A percentile compares a stretch with the other conserved stretches of the same genome.
phyloP scores from a whole-genome alignment of 1,284 basidiomycete species.

The Tilletia walkeri region DNA sequence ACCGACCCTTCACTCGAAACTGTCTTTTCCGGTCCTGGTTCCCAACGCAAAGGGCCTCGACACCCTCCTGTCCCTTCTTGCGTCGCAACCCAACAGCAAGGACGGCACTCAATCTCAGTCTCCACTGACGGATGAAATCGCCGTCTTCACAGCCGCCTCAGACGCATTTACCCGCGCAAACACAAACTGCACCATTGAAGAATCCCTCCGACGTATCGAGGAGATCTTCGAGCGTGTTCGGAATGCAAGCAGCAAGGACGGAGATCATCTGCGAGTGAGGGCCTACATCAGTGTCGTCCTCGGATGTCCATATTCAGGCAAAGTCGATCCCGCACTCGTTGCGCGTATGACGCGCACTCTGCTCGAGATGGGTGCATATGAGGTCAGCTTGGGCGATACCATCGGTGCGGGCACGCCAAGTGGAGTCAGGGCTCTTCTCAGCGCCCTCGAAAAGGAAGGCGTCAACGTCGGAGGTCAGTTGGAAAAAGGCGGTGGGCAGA shows the following conservation, averaged over 20 bases:
- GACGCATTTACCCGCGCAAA: constrained; percentile 81
- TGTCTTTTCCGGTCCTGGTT: constrained; percentile 79
- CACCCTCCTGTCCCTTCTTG: constrained; percentile 29
- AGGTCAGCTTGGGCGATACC: constrained; percentile 87
- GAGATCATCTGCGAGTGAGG: constrained; percentile 65
- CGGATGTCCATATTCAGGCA: constrained; percentile 80
- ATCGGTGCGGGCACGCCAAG: constrained; percentile 79
- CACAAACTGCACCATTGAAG: constrained; percentile 73
- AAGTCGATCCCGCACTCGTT: constrained; percentile 69
- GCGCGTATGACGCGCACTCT: constrained; percentile 71
- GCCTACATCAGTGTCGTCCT: constrained; percentile 76
- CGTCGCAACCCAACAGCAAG: neutral
- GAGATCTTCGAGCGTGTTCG: constrained; percentile 67
- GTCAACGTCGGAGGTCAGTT: neutral
- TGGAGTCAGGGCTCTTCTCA: constrained; percentile 68
- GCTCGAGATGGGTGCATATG: constrained; percentile 87
- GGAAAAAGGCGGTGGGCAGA: neutral
- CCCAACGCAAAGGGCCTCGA: constrained; percentile 72
- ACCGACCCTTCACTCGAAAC: constrained; percentile 58
- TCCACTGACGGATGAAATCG: constrained; percentile 72
- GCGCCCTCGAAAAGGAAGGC: constrained; percentile 50
- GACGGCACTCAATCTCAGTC: neutral
- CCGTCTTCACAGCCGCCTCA: constrained; percentile 84
- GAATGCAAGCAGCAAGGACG: too few species aligned
- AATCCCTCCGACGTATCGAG: constrained; percentile 69